Conservation (phyloP, 495 filamentous ascomycete genomes). For the Penicillium parvum region DNA sequence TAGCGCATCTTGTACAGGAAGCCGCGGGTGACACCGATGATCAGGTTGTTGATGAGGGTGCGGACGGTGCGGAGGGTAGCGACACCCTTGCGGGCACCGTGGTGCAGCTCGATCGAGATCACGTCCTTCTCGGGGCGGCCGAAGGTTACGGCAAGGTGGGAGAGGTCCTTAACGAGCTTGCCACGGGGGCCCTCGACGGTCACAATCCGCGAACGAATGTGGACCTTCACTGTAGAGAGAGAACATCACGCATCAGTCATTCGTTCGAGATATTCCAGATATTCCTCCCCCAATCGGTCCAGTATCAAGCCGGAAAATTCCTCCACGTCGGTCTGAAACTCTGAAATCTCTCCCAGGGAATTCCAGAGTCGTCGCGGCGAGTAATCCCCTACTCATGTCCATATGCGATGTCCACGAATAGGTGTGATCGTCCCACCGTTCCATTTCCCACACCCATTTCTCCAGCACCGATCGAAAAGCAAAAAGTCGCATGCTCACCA, state of each 20-base stretch:
- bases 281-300: too few relatives aligned
- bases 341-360: background rate
- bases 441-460: slow-evolving; percentile 5
- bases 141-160: slow-evolving; percentile 95
- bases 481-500: slow-evolving; percentile 61
- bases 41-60: slow-evolving; percentile 94
- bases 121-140: slow-evolving; percentile 70
- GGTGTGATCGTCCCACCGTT: slow-evolving; percentile 9
- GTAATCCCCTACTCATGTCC: slow-evolving; percentile 1
- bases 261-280: too few relatives aligned
- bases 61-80: slow-evolving; percentile 97
- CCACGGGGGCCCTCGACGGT: slow-evolving; percentile 95
- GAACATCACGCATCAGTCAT: slow-evolving; percentile 31
- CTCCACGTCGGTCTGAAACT: background rate
- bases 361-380: background rate
- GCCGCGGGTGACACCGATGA: slow-evolving; percentile 95
- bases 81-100: slow-evolving; percentile 94
- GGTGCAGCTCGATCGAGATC: slow-evolving; percentile 95
- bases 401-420: slow-evolving; percentile 4
- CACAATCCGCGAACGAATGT: slow-evolving; percentile 91
- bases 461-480: too few relatives aligned
- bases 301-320: slow-evolving; percentile 1
- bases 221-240: slow-evolving; percentile 71
- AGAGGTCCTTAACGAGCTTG: slow-evolving; percentile 93
- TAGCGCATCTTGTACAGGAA: slow-evolving; percentile 99